phyloP scores from a whole-genome alignment of 345 rosid genomes.

The Euclidium syriacum region DNA sequence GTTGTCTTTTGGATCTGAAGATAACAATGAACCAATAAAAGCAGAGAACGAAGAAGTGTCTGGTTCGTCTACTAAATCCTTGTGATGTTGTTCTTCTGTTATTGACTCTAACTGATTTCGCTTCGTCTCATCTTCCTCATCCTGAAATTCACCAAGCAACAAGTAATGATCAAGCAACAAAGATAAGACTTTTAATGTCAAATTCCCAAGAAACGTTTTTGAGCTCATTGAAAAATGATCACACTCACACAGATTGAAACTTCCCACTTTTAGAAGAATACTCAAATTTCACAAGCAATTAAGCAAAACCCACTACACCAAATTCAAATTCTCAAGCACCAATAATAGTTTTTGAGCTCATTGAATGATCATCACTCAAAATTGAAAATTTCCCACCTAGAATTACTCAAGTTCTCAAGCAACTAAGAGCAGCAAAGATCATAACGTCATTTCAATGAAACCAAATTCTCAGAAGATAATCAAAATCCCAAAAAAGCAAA shows the following conservation, averaged over 20 bases:
- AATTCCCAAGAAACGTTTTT: too few species aligned
- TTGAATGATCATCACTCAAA: conserved; percentile 11
- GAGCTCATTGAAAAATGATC: too few species aligned
- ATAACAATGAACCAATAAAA: conserved; percentile 75
- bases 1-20: conserved; percentile 34
- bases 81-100: conserved; percentile 38
- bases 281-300: too few species aligned
- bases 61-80: conserved; percentile 55
- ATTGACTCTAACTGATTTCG: conserved; percentile 43
- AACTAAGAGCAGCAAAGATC: background rate
- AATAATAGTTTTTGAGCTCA: too few species aligned
- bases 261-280: too few species aligned
- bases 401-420: background rate
- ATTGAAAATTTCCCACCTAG: background rate
- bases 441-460: too few species aligned
- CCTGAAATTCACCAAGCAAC: conserved; percentile 36
- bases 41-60: conserved; percentile 95
- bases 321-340: too few species aligned
- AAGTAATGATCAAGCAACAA: background rate
- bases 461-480: too few species aligned
- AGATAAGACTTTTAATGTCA: too few species aligned
- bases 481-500: too few species aligned
- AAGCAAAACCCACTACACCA: too few species aligned
- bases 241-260: too few species aligned
- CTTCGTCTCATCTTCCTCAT: conserved; percentile 41